Evolutionary conservation across 805 yeast species (phyloP).

Genomic region (Sugiyamaella floridensis): DNA sequence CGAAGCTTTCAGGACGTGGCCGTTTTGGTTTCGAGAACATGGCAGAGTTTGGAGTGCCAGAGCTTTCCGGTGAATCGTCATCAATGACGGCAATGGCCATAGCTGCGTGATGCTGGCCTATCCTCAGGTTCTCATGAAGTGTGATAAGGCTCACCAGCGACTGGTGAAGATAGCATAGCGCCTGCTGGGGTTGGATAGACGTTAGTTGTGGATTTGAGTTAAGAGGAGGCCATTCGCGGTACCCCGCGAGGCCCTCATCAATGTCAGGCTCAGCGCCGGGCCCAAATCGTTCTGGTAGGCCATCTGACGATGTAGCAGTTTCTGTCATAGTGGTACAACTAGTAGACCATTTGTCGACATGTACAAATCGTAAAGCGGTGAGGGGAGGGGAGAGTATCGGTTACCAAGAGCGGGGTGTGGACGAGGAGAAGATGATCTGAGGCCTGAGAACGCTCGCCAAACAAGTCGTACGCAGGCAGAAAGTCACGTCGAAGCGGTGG

Average conservation of each 20-base stretch:
- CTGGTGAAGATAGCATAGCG: constrained; percentile 20
- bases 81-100: constrained; percentile 9
- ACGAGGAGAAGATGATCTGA: too few relatives aligned
- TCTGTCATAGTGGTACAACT: neutral
- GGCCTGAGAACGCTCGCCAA: too few relatives aligned
- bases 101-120: constrained; percentile 11
- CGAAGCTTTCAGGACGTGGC: constrained; percentile 1
- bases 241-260: neutral
- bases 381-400: too few relatives aligned
- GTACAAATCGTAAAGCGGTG: neutral
- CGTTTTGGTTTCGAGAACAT: constrained; percentile 1
- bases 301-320: neutral
- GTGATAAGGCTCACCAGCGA: constrained; percentile 18
- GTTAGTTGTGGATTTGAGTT: neutral
- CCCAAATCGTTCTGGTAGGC: neutral
- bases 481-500: too few relatives aligned
- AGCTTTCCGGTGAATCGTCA: neutral
- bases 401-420: too few relatives aligned
- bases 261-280: neutral
- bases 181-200: constrained; percentile 17
- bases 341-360: neutral
- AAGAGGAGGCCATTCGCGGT: neutral
- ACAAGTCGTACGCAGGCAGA: too few relatives aligned
- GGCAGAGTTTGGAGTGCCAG: constrained; percentile 1
- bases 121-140: constrained; percentile 18